A percentile compares a stretch with the other conserved stretches of the same genome.
Evolutionary conservation across 176 grass and related monocot species (phyloP).

Genomic region (Areca catechu): DNA sequence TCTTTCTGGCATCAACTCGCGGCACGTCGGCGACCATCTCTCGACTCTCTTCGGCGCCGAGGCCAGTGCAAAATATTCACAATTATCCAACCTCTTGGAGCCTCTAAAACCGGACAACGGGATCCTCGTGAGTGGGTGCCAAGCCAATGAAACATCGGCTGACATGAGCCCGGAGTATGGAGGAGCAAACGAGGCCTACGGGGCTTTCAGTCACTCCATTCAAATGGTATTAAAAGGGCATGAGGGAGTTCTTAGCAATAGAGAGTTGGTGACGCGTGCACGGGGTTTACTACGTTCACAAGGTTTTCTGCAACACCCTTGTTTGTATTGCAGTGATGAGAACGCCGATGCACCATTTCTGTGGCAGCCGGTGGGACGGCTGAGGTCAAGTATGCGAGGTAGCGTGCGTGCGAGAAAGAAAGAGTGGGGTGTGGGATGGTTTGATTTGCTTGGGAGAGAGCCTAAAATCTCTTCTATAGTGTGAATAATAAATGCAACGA

Average conservation of each 20-base stretch:
- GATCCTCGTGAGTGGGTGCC: conserved; percentile 77
- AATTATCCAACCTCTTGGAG: neutral
- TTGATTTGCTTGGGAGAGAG: too few relatives aligned
- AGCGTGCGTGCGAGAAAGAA: too few relatives aligned
- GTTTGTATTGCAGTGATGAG: conserved; percentile 62
- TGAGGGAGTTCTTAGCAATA: conserved; percentile 39
- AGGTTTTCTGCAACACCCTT: conserved; percentile 50
- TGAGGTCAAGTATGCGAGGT: too few relatives aligned
- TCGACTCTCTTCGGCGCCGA: conserved; percentile 45
- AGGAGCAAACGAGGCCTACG: conserved; percentile 40
- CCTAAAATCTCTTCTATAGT: too few relatives aligned
- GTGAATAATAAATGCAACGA: too few relatives aligned
- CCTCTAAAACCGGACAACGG: conserved; percentile 22
- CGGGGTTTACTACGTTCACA: conserved; percentile 25
- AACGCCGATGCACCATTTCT: conserved; percentile 53
- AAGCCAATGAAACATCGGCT: conserved; percentile 56
- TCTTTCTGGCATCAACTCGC: conserved; percentile 40
- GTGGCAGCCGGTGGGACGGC: neutral
- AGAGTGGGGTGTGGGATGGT: too few relatives aligned
- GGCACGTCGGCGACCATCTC: conserved; percentile 56
- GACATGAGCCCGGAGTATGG: conserved; percentile 26
- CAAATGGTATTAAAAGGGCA: conserved; percentile 40
- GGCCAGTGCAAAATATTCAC: conserved; percentile 50
- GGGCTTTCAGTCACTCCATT: conserved; percentile 54
- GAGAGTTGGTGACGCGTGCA: conserved; percentile 36